Percentiles rank a stretch among this genome's conserved stretches.
These are phyloP conservation scores for Rhododendron mucronatum DNA, from an alignment of 148 eudicot genomes.

Conservation along the genomic window DNA sequence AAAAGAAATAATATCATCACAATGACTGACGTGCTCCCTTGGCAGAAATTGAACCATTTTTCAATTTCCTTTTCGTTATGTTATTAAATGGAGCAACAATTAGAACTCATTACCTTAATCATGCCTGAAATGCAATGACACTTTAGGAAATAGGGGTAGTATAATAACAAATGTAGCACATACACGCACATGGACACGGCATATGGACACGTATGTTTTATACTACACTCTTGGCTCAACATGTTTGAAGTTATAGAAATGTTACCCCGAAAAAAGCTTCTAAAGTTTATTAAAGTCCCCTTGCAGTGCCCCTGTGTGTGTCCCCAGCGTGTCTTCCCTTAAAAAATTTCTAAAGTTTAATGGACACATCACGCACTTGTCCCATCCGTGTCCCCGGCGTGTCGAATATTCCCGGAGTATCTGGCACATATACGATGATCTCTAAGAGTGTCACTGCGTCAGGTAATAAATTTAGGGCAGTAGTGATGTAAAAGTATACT, in stretches of 20 bases:
- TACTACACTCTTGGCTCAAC: neutral
- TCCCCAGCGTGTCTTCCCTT: neutral
- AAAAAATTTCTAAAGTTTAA: no score
- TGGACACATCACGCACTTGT: neutral
- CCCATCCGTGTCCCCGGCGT: neutral
- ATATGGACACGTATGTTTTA: no score
- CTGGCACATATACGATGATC: neutral
- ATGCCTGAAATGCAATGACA: neutral
- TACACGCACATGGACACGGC: no score
- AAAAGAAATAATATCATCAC: no score
- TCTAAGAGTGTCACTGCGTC: neutral
- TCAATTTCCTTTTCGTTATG: no score
- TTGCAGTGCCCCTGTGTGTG: neutral
- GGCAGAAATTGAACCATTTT: no score
- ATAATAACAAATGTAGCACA: neutral
- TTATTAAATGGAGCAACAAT: no score
- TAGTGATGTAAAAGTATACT: neutral
- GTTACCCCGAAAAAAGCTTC: neutral
- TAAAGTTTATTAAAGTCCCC: neutral
- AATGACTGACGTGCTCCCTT: no score
- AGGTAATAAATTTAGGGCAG: neutral
- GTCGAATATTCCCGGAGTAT: neutral
- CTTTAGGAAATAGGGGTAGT: neutral
- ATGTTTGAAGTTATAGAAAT: neutral
- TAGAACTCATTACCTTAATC: no score